Evolutionary conservation across 805 yeast species (phyloP), one percentile per base, ranked within the genome.

Genomic region (Wickerhamiella vanderwaltii): DNA sequence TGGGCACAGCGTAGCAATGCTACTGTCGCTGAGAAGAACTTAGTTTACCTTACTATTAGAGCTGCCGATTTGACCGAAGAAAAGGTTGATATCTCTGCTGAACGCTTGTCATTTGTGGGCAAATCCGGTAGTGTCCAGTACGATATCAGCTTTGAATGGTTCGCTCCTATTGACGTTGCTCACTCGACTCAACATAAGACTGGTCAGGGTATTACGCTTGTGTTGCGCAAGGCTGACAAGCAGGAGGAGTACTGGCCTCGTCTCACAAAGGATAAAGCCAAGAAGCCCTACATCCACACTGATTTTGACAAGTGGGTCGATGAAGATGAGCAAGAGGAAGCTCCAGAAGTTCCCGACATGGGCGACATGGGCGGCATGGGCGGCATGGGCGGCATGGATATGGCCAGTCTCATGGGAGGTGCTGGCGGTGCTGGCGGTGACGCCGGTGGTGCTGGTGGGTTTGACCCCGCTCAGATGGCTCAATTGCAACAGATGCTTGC

Each of bases 301-400:
- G 97, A 88, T 58, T 88, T 88, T 58, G 95, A 87, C 66, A 83
- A 79, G 62, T 88, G 98, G 98, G 94, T 83, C 30, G 98, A 88
- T 58, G 97, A 88, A 67, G 98, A 88, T 58, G 98, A 88, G 64
- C 98, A 88, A 64, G 86, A 84, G 30, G 87, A 77, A 45, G 67
- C 62, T 39, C 68, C 66, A 9, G 79, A 69, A 31, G 70, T 63
- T 18, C 73, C 62, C 48, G 56, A 48, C 20, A 58, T 50, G 32
- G 54, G 46, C 6, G 52, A 48, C 19, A 54, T 52, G 23, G 70
- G 65, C 42, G 73, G 71, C 39, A 63, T 57, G 16, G 60, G 56
- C 34, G 64, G 61, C 28, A 51, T 47, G 28, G 60, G 54, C 20
- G 63, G 60, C 41, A 48, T 48, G 29, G 60, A 54, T 24, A 39